Evolutionary conservation across 225 moss, liverwort and hornwort species (phyloP).

Genomic region (Pseudisothecium myosuroides): DNA sequence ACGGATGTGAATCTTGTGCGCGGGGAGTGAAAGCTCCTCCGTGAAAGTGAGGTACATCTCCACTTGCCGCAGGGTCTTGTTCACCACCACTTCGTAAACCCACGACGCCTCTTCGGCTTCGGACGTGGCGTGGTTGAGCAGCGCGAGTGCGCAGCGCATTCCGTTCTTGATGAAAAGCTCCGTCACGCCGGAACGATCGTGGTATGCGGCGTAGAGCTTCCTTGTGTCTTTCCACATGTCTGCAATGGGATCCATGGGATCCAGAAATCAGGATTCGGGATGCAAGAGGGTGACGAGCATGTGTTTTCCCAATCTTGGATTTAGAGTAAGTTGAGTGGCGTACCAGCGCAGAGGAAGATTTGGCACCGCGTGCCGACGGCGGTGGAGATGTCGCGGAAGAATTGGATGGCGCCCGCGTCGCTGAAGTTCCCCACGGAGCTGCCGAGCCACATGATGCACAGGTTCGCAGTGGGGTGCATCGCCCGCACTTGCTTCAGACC

Average conservation of each 20-base stretch:
- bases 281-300: neutral
- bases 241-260: neutral
- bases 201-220: slow-evolving; percentile 56
- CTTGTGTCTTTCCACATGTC: slow-evolving; percentile 79
- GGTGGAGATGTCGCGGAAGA: slow-evolving; percentile 34
- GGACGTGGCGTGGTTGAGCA: slow-evolving; percentile 22
- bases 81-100: slow-evolving; percentile 73
- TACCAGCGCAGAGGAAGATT: slow-evolving; percentile 72
- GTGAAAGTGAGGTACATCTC: slow-evolving; percentile 70
- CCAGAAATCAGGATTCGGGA: neutral
- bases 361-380: slow-evolving; percentile 49
- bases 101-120: slow-evolving; percentile 32
- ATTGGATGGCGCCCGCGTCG: slow-evolving; percentile 32
- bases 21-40: slow-evolving; percentile 26
- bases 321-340: neutral
- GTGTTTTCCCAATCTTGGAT: neutral
- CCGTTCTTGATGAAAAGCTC: slow-evolving; percentile 85
- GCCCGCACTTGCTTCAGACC: slow-evolving; percentile 56
- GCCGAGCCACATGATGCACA: slow-evolving; percentile 81
- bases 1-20: slow-evolving; percentile 18
- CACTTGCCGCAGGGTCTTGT: slow-evolving; percentile 40
- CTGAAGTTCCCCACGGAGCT: slow-evolving; percentile 67
- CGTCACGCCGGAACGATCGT: slow-evolving; percentile 55
- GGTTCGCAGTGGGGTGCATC: slow-evolving; percentile 38
- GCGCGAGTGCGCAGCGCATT: slow-evolving; percentile 61